Conservation (phyloP, 169 alveolate species). For the Theileria annulata region DNA sequence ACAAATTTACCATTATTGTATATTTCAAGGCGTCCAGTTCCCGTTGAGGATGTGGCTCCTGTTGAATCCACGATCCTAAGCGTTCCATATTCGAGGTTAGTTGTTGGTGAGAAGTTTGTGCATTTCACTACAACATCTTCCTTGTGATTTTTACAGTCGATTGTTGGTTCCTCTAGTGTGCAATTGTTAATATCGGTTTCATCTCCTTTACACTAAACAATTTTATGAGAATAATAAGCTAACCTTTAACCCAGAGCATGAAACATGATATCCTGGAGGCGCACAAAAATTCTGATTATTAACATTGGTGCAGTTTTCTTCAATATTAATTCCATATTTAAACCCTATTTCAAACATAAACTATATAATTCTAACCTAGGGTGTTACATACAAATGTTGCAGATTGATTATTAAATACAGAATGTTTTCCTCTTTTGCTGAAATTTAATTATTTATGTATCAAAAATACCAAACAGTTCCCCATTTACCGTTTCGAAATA, state of each 20-base stretch:
- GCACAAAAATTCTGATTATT: conserved; percentile 84
- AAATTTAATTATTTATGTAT: background rate
- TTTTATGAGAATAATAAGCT: background rate
- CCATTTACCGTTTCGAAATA: conserved; percentile 71
- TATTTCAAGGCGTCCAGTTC: conserved; percentile 78
- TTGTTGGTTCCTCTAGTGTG: conserved; percentile 79
- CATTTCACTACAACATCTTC: conserved; percentile 83
- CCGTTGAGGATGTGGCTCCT: conserved; percentile 67
- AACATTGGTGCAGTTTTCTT: conserved; percentile 74
- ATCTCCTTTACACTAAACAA: conserved; percentile 73
- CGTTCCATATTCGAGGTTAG: conserved; percentile 74
- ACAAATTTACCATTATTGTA: conserved; percentile 69
- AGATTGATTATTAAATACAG: conserved; percentile 74
- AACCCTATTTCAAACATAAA: conserved; percentile 63
- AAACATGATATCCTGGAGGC: conserved; percentile 75
- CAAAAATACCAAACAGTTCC: conserved; percentile 73
- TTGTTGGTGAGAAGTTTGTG: conserved; percentile 69
- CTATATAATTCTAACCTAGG: conserved; percentile 51
- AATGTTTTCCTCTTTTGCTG: conserved; percentile 72
- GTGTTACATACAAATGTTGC: conserved; percentile 83
- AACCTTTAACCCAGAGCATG: conserved; percentile 75
- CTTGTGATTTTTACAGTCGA: conserved; percentile 77
- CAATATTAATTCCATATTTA: conserved; percentile 74
- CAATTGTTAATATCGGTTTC: conserved; percentile 75
- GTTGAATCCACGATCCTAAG: conserved; percentile 74